Evolutionary conservation across 371 early-diverging fungal genomes (phyloP).

Genomic region (Apophysomyces elegans): DNA sequence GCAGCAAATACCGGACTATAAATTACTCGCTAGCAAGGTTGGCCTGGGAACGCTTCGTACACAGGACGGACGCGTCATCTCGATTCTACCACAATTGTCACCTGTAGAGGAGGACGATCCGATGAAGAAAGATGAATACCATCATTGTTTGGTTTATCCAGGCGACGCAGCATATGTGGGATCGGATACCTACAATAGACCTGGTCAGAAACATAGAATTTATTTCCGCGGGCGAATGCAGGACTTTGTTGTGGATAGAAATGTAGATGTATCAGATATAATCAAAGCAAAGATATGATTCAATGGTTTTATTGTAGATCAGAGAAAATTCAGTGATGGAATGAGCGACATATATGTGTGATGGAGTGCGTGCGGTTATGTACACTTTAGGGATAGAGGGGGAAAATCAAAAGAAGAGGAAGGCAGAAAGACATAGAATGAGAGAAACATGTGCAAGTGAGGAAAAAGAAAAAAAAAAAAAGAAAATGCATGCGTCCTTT

Average conservation of each 20-base stretch:
- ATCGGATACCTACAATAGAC: conserved; percentile 13
- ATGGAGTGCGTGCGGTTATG: neutral
- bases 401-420: neutral
- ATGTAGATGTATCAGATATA: conserved; percentile 29
- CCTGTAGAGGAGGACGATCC: conserved; percentile 27
- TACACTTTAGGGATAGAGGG: neutral
- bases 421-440: neutral
- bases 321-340: neutral
- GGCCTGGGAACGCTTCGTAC: conserved; percentile 41
- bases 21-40: conserved; percentile 32
- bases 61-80: conserved; percentile 33
- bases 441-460: conserved; percentile 10
- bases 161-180: conserved; percentile 41
- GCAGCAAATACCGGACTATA: conserved; percentile 27
- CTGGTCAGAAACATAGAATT: conserved; percentile 40
- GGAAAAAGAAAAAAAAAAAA: neutral
- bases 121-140: conserved; percentile 23
- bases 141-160: conserved; percentile 40
- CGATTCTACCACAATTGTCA: conserved; percentile 55
- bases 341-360: neutral
- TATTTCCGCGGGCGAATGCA: conserved; percentile 41
- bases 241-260: conserved; percentile 30
- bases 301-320: neutral
- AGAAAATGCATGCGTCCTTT: conserved; percentile 6
- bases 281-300: conserved; percentile 13